Base-by-base conservation (phyloP, 495 filamentous ascomycete species). In the Aspergillus ostianus region DNA sequence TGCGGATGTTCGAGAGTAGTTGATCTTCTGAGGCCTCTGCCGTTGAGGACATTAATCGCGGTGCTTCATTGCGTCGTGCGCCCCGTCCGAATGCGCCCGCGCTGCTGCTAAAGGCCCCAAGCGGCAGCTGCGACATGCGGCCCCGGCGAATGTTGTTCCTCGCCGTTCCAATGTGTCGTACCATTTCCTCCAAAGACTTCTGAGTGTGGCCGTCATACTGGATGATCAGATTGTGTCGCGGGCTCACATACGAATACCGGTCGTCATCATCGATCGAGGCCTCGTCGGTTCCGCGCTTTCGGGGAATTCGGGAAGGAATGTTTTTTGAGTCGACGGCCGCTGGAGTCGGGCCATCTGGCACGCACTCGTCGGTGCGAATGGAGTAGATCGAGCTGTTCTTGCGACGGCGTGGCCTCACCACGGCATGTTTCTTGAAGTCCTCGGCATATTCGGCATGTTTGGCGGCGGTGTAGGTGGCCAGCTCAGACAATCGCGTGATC, bases 151-250 rank as follows among this genome's bases (percentile, higher is more conserved):
- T 84, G 59, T 87, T 82, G 73, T 94, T 95, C 61, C 92, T 80
- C 45, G 88, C 86, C n/a, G 83, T 80, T 48, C 87, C 89, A 49
- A 97, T 88, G 57, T 87, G 83, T 58, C 89, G 89, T 51, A 94
- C 92, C 30, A 95, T 75, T 51, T 84, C 78, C 68, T 96, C 92
- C 58, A 97, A 90, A 6, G 84, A 80, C 36, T 84, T 82, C 67
- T 97, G 92, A 12, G 92, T 87, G 57, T 90, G 85, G 64, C 89
- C 89, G 69, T 97, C 92, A 70, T 96, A 97, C 70, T 92, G 90
- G 47, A 97, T 88, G 27, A 93, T 86, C 56, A 95, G 85, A 83
- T 91, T 92, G 60, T 84, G 85, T 56, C 89, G 83, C 13, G 84
- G 87, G 56, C 90, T 86, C 68, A 88, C 90, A 21, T 79, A 78